Evolutionary conservation across 1,139 yeast genomes (phyloP), one percentile per base, ranked within the genome.

Genomic region (Hemisphaericaspora lyxosophila): DNA sequence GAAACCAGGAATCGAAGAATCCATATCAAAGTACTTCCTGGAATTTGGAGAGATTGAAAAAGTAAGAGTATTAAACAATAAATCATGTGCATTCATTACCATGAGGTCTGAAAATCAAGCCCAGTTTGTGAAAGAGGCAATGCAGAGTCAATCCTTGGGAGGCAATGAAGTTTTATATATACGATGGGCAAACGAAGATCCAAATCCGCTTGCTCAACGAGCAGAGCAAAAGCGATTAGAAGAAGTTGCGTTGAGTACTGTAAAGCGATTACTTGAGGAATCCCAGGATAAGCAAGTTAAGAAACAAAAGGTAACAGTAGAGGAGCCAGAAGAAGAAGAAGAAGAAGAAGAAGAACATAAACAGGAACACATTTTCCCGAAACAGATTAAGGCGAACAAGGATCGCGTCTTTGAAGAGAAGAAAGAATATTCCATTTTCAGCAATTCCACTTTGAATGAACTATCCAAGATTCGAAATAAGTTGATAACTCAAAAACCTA

Each of bases 41-140:
- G 85, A 82, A 48, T 84, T 87, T 70, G 98, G 98, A 0, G 75
- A 77, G 16, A 72, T 92, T n/a, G 90, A 78, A 29, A 73, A 81
- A 39, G 71, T 82, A 25, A 72, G 85, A 42, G 83, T 84, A 8
- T 62, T 87, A 13, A 69, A 73, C 38, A 68, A 65, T 31, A 80
- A 84, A 50, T 80, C 82, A 29, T 82, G 92, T 57, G 96, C 89
- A 0, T 90, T 92, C 62, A 76, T 92, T 7, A 83, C 87, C 1
- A 92, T 68, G 56, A 70, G 70, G 39, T 59, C 72, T 31, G 96
- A 87, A 51, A 59, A 72, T 22, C 82, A 77, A 53, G 97, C 97
- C 0, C 97, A 90, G 58, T 90, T 90, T 68, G 96, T 96, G 1
- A 86, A 87, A 53, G 97, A 89, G 56, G 95, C 95, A 2, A 85